Percentiles rank a stretch among this genome's conserved stretches.
These are phyloP conservation scores for Tricholoma saponaceum DNA, from an alignment of 768 basidiomycete genomes.

Conservation along the genomic window DNA sequence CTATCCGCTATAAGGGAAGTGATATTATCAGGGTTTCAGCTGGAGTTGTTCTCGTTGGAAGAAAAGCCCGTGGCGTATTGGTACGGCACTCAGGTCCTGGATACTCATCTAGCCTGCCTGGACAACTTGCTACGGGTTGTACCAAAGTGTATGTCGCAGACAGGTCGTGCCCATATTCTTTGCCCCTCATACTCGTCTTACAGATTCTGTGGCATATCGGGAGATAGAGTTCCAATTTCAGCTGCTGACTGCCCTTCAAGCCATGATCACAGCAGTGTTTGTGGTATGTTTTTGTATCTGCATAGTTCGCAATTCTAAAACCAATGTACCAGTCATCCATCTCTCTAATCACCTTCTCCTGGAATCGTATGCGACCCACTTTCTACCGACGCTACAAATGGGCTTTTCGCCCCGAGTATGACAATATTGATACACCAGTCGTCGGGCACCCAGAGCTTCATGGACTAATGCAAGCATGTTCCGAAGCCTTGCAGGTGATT, in stretches of 20 bases:
- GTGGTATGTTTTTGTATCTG: conserved; percentile 33
- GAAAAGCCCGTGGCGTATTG: conserved; percentile 77
- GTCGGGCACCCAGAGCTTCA: conserved; percentile 56
- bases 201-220: conserved; percentile 34
- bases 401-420: conserved; percentile 63
- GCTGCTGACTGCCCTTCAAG: conserved; percentile 56
- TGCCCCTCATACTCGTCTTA: not conserved
- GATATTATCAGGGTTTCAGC: conserved; percentile 70
- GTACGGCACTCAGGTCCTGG: conserved; percentile 57
- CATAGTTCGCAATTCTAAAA: not conserved
- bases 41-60: conserved; percentile 65
- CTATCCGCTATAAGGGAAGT: conserved; percentile 61
- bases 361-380: conserved; percentile 50
- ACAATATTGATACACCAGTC: conserved; percentile 37
- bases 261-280: conserved; percentile 50
- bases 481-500: conserved; percentile 34
- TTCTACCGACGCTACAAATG: conserved; percentile 74
- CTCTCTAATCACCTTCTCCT: conserved; percentile 41
- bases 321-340: conserved; percentile 38
- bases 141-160: conserved; percentile 29
- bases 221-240: conserved; percentile 49
- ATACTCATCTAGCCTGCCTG: conserved; percentile 50
- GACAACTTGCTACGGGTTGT: conserved; percentile 42
- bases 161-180: not conserved
- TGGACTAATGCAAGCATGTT: conserved; percentile 40